A percentile compares a stretch with the other conserved stretches of the same genome.
Evolutionary conservation across 2,329 filamentous ascomycete species (phyloP).

Genomic region (Fusarium sulawesiense): DNA sequence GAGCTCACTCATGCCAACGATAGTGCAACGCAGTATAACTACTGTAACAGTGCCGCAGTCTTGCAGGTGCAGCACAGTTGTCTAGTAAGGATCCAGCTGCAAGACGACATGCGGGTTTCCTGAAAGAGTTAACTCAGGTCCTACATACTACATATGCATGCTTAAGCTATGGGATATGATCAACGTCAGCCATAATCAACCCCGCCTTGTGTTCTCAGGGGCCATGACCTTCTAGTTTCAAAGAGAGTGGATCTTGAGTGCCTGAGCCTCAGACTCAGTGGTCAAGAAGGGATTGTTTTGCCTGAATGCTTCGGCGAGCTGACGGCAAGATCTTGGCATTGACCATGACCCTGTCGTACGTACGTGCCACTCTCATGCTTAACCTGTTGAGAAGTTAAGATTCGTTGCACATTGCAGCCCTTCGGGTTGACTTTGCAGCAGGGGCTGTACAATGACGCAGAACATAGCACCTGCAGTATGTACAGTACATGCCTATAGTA

Average conservation of each 20-base stretch:
- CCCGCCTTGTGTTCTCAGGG: background rate
- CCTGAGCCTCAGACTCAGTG: background rate
- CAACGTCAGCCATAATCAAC: background rate
- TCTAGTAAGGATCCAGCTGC: background rate
- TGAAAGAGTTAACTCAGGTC: slow-evolving; percentile 35
- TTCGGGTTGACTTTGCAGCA: background rate
- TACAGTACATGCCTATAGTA: background rate
- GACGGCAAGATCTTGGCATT: background rate
- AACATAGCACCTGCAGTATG: background rate
- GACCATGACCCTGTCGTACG: background rate
- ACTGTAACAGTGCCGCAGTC: background rate
- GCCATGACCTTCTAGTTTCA: background rate
- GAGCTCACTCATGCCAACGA: background rate
- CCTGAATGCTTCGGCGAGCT: background rate
- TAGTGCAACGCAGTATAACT: background rate
- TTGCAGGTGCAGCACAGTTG: background rate
- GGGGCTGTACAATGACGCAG: background rate
- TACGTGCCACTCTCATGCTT: background rate
- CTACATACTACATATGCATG: background rate
- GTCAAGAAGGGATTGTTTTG: background rate
- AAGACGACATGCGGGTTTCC: background rate
- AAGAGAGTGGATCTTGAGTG: background rate
- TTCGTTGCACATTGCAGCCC: background rate
- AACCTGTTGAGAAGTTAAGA: background rate
- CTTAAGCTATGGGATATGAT: background rate